A percentile compares a stretch with the other conserved stretches of the same genome.
phyloP scores from a whole-genome alignment of 305 asterid genomes.

The Fraxinus xanthoxyloides region DNA sequence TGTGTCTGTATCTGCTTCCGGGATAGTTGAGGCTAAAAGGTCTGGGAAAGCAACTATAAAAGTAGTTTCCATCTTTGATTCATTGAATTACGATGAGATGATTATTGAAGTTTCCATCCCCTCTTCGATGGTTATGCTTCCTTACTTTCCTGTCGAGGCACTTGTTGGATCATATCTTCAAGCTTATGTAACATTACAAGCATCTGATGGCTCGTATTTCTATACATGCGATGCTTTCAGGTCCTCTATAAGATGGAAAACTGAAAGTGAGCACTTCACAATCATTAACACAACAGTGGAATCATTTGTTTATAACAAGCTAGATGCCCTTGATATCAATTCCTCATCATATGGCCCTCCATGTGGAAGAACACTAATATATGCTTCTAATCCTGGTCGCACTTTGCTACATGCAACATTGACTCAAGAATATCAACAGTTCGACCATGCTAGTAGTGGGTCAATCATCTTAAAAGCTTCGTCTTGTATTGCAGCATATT shows the following conservation, averaged over 20 bases:
- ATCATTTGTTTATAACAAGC: constrained; percentile 36
- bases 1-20: constrained; percentile 80
- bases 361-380: constrained; percentile 69
- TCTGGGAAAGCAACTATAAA: constrained; percentile 79
- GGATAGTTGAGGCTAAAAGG: constrained; percentile 69
- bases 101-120: constrained; percentile 76
- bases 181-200: constrained; percentile 63
- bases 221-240: constrained; percentile 80
- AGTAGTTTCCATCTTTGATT: constrained; percentile 74
- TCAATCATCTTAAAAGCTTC: constrained; percentile 60
- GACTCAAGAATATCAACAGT: constrained; percentile 52
- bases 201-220: constrained; percentile 61
- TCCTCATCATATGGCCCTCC: constrained; percentile 50
- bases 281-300: constrained; percentile 55
- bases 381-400: constrained; percentile 65
- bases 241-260: constrained; percentile 65
- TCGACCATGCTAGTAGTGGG: constrained; percentile 49
- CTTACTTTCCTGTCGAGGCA: constrained; percentile 76
- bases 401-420: constrained; percentile 67
- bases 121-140: constrained; percentile 58
- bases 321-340: constrained; percentile 31
- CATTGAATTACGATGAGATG: constrained; percentile 69
- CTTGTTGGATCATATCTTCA: constrained; percentile 75
- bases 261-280: constrained; percentile 60
- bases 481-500: constrained; percentile 59